Evolutionary conservation across 192 early-diverging fungal species (phyloP).

Genomic region (Mortierella alpina): DNA sequence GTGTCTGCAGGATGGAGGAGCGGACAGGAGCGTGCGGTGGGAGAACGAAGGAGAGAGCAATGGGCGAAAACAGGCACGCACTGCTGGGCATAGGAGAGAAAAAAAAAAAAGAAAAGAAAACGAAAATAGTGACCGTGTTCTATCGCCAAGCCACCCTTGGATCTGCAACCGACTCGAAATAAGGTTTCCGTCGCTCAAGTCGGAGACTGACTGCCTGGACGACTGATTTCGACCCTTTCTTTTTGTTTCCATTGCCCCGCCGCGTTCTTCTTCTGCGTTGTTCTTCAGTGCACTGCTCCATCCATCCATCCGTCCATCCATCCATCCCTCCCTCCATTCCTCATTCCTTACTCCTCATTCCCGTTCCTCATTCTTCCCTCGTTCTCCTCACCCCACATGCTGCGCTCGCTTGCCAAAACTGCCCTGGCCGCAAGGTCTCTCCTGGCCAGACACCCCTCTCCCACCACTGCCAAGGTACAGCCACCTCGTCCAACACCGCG

Average conservation of each 20-base stretch:
- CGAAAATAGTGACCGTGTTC: neutral
- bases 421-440: constrained; percentile 34
- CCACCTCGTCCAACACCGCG: neutral
- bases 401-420: constrained; percentile 44
- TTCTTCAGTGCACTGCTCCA: too few species aligned
- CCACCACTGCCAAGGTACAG: constrained; percentile 29
- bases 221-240: too few species aligned
- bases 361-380: constrained; percentile 1
- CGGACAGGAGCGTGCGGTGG: too few species aligned
- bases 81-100: neutral
- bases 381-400: constrained; percentile 2
- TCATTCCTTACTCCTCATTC: neutral
- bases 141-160: neutral
- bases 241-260: too few species aligned
- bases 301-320: too few species aligned
- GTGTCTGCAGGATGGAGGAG: too few species aligned
- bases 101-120: constrained; percentile 5
- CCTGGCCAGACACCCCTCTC: constrained; percentile 1
- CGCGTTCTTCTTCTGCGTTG: too few species aligned
- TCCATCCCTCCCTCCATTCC: neutral
- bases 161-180: too few species aligned
- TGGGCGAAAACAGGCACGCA: neutral
- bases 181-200: too few species aligned
- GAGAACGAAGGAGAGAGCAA: too few species aligned
- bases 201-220: too few species aligned